phyloP scores from a whole-genome alignment of 139 green algal species.

The Spirogloea muscicola region DNA sequence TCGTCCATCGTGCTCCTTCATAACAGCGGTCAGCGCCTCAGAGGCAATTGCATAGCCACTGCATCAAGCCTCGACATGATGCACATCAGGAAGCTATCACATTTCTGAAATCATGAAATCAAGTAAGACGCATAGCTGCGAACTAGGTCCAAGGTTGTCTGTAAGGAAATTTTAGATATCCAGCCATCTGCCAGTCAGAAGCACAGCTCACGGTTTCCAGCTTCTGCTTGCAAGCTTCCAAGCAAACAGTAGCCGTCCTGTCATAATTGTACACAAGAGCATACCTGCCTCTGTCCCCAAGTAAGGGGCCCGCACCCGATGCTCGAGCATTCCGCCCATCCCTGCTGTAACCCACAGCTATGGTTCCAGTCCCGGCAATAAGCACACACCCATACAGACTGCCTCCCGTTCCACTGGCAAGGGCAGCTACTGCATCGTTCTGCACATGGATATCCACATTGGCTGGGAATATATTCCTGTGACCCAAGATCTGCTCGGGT shows the following conservation, averaged over 20 bases:
- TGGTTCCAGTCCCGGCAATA: conserved; percentile 35
- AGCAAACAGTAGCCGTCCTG: no score
- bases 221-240: not conserved
- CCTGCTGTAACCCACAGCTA: conserved; percentile 3
- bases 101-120: conserved; percentile 4
- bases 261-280: no score
- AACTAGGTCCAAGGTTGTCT: not conserved
- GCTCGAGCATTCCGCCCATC: conserved; percentile 1
- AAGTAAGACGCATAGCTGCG: not conserved
- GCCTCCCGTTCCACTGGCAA: conserved; percentile 34
- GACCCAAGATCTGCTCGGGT: not conserved
- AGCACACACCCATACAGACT: conserved; percentile 22
- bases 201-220: not conserved
- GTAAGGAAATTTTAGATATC: not conserved
- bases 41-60: conserved; percentile 16
- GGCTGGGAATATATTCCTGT: no score
- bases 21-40: conserved; percentile 7
- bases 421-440: conserved; percentile 39
- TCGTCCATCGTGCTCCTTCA: conserved; percentile 21
- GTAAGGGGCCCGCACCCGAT: conserved; percentile 14
- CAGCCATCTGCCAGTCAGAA: not conserved
- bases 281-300: conserved; percentile 29
- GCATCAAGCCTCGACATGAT: not conserved
- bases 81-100: not conserved
- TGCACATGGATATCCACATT: conserved; percentile 1